Conservation (phyloP, 352 stramenopile species). For the Phytophthora rubi region DNA sequence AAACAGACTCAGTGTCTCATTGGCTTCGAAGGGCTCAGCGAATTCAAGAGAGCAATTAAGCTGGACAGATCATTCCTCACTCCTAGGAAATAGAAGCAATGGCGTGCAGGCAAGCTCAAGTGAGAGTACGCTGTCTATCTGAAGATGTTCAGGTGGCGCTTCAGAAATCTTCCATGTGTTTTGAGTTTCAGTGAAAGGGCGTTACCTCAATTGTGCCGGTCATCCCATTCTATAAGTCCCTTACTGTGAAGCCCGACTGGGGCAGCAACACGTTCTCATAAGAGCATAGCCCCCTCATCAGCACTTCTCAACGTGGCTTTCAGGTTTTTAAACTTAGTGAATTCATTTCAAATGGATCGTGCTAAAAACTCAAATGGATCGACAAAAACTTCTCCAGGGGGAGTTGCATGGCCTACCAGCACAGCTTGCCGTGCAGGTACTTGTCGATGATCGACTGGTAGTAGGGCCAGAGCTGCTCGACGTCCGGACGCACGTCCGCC, state of each 20-base stretch:
- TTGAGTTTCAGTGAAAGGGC: not conserved
- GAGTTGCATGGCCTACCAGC: constrained; percentile 45
- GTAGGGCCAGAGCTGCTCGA: constrained; percentile 91
- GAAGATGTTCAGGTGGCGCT: not conserved
- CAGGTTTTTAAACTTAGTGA: too few species aligned
- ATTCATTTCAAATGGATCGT: too few species aligned
- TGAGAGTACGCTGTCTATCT: not conserved
- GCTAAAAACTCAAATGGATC: too few species aligned
- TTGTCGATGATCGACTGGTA: constrained; percentile 93
- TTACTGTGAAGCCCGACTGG: too few species aligned
- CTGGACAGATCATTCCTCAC: not conserved
- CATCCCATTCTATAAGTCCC: too few species aligned
- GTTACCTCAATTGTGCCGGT: not conserved
- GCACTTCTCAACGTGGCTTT: too few species aligned
- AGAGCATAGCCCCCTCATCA: too few species aligned
- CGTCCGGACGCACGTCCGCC: constrained; percentile 74
- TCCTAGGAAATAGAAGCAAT: not conserved
- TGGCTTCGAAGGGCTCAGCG: not conserved
- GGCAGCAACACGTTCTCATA: too few species aligned
- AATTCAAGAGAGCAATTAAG: not conserved
- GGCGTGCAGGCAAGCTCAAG: not conserved
- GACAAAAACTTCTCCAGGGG: too few species aligned
- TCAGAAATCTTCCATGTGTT: not conserved
- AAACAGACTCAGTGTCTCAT: not conserved
- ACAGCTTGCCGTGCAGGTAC: constrained; percentile 80